Percentiles rank a stretch among this genome's conserved stretches.
These are phyloP conservation scores for Phytophthora vignae DNA, from an alignment of 352 stramenopile genomes.

Conservation along the genomic window DNA sequence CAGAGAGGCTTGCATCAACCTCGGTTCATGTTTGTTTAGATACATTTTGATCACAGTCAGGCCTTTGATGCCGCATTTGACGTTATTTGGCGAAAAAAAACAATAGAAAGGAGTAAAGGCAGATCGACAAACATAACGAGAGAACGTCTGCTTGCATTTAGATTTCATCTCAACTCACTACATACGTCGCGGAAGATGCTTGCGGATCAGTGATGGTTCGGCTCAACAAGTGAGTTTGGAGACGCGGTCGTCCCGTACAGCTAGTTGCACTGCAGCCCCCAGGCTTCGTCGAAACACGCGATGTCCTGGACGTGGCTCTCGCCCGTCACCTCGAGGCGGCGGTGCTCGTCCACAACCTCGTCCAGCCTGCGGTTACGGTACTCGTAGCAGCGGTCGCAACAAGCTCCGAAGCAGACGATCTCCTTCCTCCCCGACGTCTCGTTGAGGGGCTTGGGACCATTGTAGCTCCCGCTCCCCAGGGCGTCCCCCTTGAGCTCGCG, in stretches of 20 bases:
- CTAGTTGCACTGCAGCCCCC: constrained; percentile 10
- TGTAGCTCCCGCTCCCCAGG: neutral
- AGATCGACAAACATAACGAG: neutral
- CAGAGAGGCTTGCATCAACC: neutral
- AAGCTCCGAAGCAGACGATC: constrained; percentile 11
- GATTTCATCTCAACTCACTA: neutral
- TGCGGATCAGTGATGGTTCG: neutral
- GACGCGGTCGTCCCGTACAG: neutral
- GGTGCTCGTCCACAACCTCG: constrained; percentile 14
- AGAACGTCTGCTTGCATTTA: neutral
- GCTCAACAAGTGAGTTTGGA: neutral
- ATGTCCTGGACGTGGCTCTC: constrained; percentile 6
- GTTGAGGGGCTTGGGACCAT: neutral
- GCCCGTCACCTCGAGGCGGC: constrained; percentile 9
- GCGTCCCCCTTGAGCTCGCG: neutral
- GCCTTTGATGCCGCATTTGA: neutral
- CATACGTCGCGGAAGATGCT: neutral
- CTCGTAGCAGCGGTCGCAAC: constrained; percentile 12
- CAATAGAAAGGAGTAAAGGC: no score
- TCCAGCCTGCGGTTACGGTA: neutral
- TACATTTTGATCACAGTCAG: no score
- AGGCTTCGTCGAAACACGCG: neutral
- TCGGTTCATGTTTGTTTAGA: neutral
- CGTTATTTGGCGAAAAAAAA: neutral
- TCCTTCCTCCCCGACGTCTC: neutral